These are phyloP conservation scores for Pugionium dolabratum DNA, from an alignment of 345 rosid genomes.

Conservation along the genomic window DNA sequence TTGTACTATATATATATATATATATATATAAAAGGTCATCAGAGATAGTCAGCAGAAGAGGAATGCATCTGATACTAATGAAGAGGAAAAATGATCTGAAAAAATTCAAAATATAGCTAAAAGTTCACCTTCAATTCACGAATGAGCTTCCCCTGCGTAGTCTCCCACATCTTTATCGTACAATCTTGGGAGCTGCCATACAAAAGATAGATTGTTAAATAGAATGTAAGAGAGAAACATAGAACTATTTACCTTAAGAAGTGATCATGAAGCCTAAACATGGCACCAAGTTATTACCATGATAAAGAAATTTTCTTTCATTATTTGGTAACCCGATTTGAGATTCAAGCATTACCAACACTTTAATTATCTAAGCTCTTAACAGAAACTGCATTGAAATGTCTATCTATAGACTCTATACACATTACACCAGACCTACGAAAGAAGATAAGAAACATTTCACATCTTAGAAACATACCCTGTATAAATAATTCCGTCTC, in stretches of 20 bases:
- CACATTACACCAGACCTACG: background rate
- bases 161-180: constrained; percentile 97
- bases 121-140: constrained; percentile 84
- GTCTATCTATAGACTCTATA: background rate
- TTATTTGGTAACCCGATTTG: background rate
- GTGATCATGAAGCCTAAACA: background rate
- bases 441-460: constrained; percentile 2
- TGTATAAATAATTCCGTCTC: constrained; percentile 87
- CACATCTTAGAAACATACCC: constrained; percentile 51
- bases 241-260: background rate
- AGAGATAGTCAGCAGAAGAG: background rate
- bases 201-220: constrained; percentile 28
- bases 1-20: background rate
- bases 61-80: constrained; percentile 5
- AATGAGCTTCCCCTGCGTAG: constrained; percentile 90
- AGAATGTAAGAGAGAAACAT: background rate
- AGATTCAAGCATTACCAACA: background rate
- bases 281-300: background rate
- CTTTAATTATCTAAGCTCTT: constrained; percentile 3
- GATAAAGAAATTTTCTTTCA: too few species aligned
- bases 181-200: constrained; percentile 86
- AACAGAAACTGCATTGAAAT: background rate
- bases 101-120: background rate
- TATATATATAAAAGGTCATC: background rate
- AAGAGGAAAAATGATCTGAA: background rate